Evolutionary conservation across 139 green algal genomes (phyloP), one percentile per base, ranked within the genome.

Genomic region (Chlamydomonas sphaeroides): DNA sequence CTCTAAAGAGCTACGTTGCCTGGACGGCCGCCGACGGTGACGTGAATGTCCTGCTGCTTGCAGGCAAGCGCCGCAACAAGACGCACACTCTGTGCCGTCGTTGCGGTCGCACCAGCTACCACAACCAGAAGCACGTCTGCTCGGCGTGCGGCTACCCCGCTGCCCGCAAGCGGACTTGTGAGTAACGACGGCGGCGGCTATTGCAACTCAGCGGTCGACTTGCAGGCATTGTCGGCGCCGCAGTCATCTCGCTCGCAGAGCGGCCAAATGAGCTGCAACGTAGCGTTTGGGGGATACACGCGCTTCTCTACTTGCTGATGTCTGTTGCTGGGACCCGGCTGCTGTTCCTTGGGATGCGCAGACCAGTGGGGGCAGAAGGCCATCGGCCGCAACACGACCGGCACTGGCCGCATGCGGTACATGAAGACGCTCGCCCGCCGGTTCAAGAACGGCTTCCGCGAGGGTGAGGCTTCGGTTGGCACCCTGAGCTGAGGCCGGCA

Each of bases 351-450:
- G 48, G 23, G 38, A 32, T 42, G 18, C 88, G 89, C 94, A 98
- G 96, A 97, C 91, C 95, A 99, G 89, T 99, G 97, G 97, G 94
- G 92, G 86, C 88, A 94, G 76, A 99, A 99, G 95, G 97, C 96
- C 35, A 99, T 98, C 66, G 77, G 97, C 59, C 90, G 97, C n/a
- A 98, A 97, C 93, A 99, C 97, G 70, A 99, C 97, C 67, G 97
- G 97, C 84, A 98, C 93, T 28, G 97, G 97, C 42, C 92, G 97
- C 72, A 99, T 99, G 96, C 85, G 91, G 26, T 92, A 99, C 93
- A 79, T 99, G 68, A 97, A 96, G 93, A 88, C 90, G 56, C 87
- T 99, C 79, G 92, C 95, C 38, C 88, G 95, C 62, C 93, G 96
- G 57, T 98, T 98, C 93, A 97, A 96, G 89, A 98, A 99, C 86